Evolutionary conservation across 2,329 filamentous ascomycete genomes (phyloP).

Genomic region (Coniochaeta pulveracea): DNA sequence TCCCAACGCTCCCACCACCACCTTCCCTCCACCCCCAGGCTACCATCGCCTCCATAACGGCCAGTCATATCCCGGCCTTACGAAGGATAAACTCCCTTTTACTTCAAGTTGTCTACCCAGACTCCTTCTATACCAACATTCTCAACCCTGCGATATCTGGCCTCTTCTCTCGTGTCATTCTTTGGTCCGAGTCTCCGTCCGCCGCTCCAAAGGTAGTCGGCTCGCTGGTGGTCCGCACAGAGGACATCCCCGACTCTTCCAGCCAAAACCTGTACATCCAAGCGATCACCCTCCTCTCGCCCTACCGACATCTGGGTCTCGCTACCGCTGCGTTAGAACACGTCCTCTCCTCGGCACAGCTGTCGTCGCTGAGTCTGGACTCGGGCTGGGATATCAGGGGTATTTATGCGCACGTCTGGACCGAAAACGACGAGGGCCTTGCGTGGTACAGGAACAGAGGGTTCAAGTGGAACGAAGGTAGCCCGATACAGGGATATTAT

Average conservation of each 20-base stretch:
- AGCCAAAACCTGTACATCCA: slow-evolving; percentile 44
- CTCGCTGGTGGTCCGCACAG: slow-evolving; percentile 50
- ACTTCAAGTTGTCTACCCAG: slow-evolving; percentile 51
- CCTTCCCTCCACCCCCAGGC: slow-evolving; percentile 34
- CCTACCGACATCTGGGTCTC: slow-evolving; percentile 49
- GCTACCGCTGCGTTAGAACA: slow-evolving; percentile 45
- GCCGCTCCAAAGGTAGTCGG: slow-evolving; percentile 42
- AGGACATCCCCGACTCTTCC: slow-evolving; percentile 17
- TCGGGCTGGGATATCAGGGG: slow-evolving; percentile 23
- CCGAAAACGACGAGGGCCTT: slow-evolving; percentile 50
- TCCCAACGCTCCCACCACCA: slow-evolving; percentile 19
- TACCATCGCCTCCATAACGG: slow-evolving; percentile 36
- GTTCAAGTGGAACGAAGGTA: slow-evolving; percentile 34
- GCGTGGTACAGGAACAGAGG: slow-evolving; percentile 50
- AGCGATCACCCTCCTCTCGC: slow-evolving; percentile 50
- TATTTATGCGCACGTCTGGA: slow-evolving; percentile 59
- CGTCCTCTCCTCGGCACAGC: slow-evolving; percentile 30
- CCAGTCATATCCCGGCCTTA: slow-evolving; percentile 43
- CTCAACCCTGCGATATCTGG: slow-evolving; percentile 35
- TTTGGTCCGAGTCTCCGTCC: slow-evolving; percentile 34
- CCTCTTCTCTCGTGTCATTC: slow-evolving; percentile 48
- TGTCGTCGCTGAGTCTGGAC: slow-evolving; percentile 9
- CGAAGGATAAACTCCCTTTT: slow-evolving; percentile 55
- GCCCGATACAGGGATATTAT: slow-evolving; percentile 48
- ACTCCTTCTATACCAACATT: slow-evolving; percentile 49